Percentiles rank a stretch among this genome's conserved stretches.
Evolutionary conservation across 2,329 filamentous ascomycete genomes (phyloP).

Genomic region (Venturia asperata): DNA sequence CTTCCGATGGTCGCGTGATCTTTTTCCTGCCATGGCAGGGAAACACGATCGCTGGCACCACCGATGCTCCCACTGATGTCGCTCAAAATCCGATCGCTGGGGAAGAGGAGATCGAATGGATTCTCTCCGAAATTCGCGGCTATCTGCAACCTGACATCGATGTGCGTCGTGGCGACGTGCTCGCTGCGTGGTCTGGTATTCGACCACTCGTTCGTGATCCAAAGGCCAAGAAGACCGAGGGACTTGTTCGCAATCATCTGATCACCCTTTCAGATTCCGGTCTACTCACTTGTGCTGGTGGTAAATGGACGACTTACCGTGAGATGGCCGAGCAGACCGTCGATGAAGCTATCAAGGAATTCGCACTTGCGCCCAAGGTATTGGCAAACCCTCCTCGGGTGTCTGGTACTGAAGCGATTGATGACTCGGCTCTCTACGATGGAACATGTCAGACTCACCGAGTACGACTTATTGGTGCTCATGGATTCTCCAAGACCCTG

Average conservation of each 20-base stretch:
- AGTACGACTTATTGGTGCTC: slow-evolving; percentile 72
- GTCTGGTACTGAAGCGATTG: slow-evolving; percentile 60
- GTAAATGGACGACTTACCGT: slow-evolving; percentile 89
- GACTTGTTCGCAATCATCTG: slow-evolving; percentile 79
- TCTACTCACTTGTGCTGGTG: slow-evolving; percentile 76
- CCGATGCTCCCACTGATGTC: slow-evolving; percentile 69
- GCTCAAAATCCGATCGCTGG: slow-evolving; percentile 66
- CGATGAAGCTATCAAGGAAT: slow-evolving; percentile 66
- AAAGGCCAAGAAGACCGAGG: slow-evolving; percentile 77
- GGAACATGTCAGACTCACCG: slow-evolving; percentile 78
- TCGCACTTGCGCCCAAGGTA: slow-evolving; percentile 53
- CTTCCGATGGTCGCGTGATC: slow-evolving; percentile 81
- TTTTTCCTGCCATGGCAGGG: slow-evolving; percentile 94
- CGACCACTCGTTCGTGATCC: slow-evolving; percentile 80
- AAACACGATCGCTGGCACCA: slow-evolving; percentile 85
- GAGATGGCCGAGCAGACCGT: slow-evolving; percentile 91
- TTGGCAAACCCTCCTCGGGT: slow-evolving; percentile 57
- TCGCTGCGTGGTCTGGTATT: slow-evolving; percentile 85
- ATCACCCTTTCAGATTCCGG: slow-evolving; percentile 73
- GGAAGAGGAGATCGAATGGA: slow-evolving; percentile 83
- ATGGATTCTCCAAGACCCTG: slow-evolving; percentile 81
- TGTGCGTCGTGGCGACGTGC: slow-evolving; percentile 76
- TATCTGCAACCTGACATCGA: slow-evolving; percentile 81
- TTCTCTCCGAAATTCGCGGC: slow-evolving; percentile 72
- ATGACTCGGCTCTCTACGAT: slow-evolving; percentile 63